A percentile compares a stretch with the other conserved stretches of the same genome.
Evolutionary conservation across 1,284 basidiomycete species (phyloP).

Genomic region (Ustilago tritici): DNA sequence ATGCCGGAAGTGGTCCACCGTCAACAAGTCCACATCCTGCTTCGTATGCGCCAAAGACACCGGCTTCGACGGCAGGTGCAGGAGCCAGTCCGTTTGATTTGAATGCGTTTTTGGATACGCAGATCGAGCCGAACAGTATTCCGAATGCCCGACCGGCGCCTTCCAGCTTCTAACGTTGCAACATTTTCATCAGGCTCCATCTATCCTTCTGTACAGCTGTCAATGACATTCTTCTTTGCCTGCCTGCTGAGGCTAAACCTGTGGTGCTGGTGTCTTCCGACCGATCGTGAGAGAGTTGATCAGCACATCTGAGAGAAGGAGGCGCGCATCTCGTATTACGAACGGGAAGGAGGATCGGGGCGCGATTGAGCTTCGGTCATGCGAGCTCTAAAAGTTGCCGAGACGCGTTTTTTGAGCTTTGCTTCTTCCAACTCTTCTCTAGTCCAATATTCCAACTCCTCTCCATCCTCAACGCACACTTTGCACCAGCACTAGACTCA

Average conservation of each 20-base stretch:
- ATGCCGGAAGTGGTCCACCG: conserved; percentile 6
- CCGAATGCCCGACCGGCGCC: conserved; percentile 14
- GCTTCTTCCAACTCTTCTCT: neutral
- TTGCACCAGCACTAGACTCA: neutral
- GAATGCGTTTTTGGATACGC: conserved; percentile 43
- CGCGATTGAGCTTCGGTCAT: neutral
- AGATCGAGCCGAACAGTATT: conserved; percentile 16
- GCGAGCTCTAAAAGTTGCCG: conserved; percentile 1
- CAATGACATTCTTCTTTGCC: neutral
- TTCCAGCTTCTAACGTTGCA: conserved; percentile 7
- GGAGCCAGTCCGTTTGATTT: conserved; percentile 35
- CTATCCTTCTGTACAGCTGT: neutral
- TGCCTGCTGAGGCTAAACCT: neutral
- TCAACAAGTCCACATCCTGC: conserved; percentile 23
- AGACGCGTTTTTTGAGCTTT: neutral
- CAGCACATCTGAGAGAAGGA: neutral
- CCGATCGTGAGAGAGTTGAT: neutral
- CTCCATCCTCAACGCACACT: neutral
- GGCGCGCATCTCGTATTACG: neutral
- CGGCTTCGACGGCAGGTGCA: conserved; percentile 16
- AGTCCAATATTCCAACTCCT: neutral
- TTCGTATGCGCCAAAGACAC: conserved; percentile 24
- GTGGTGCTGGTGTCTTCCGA: neutral
- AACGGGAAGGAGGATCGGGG: neutral
- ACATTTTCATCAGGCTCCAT: neutral